Conservation (phyloP, 345 rosid genomes). For the Dimocarpus longan region DNA sequence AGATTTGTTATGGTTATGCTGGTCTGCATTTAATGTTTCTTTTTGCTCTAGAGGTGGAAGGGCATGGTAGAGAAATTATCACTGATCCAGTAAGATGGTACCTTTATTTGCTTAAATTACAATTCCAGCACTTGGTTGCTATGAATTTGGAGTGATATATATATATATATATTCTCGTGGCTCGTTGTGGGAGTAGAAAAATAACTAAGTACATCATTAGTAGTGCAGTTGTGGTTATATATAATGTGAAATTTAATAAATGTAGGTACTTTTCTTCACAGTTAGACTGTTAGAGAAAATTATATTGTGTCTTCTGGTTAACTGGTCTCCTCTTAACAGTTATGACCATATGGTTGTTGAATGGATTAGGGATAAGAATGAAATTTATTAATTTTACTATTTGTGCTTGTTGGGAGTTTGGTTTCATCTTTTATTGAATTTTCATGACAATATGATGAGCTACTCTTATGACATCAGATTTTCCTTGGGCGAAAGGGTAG, state of each 20-base stretch:
- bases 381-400: too few relatives aligned
- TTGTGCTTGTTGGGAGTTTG: conserved; percentile 6
- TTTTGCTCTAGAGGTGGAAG: neutral
- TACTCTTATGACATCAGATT: neutral
- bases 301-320: neutral
- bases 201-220: neutral
- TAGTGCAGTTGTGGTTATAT: neutral
- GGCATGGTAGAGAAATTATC: neutral
- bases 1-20: conserved; percentile 2
- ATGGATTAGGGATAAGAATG: too few relatives aligned
- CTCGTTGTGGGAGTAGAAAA: neutral
- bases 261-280: neutral
- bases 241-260: neutral
- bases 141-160: neutral
- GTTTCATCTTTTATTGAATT: neutral
- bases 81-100: neutral
- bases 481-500: neutral
- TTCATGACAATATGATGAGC: neutral
- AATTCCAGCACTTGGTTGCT: neutral
- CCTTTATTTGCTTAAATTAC: neutral
- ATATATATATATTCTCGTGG: neutral
- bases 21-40: neutral
- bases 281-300: neutral
- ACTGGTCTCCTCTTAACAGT: neutral
- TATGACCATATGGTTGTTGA: conserved; percentile 1